These are phyloP conservation scores for Waitea zeae DNA, from an alignment of 1,284 basidiomycete genomes.

Conservation along the genomic window DNA sequence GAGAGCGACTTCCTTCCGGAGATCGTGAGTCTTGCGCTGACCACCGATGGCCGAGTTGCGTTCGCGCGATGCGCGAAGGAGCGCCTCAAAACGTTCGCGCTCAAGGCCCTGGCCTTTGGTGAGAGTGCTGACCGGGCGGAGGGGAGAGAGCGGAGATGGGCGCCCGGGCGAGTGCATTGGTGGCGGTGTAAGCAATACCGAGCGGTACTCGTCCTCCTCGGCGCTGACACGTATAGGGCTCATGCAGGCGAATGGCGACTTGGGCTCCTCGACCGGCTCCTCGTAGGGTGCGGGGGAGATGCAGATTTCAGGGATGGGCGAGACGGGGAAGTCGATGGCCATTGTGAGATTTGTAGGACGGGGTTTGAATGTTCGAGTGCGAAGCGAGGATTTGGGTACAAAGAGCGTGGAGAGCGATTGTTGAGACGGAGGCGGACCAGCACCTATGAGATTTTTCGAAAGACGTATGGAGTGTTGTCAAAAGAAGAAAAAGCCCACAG, in stretches of 20 bases:
- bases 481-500: not conserved
- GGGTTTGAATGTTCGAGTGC: slow-evolving; percentile 1
- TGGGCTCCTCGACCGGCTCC: slow-evolving; percentile 30
- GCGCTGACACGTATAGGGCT: slow-evolving; percentile 10
- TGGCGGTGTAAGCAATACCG: slow-evolving; percentile 40
- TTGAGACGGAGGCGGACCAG: not conserved
- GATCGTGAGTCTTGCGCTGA: slow-evolving; percentile 31
- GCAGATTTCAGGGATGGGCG: slow-evolving; percentile 42
- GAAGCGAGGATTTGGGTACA: not conserved
- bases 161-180: slow-evolving; percentile 19
- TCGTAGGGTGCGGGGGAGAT: slow-evolving; percentile 47
- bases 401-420: not conserved
- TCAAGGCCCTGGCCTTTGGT: slow-evolving; percentile 35
- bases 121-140: slow-evolving; percentile 22
- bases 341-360: slow-evolving; percentile 5
- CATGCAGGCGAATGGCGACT: slow-evolving; percentile 32
- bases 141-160: slow-evolving; percentile 29
- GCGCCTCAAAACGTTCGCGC: slow-evolving; percentile 39
- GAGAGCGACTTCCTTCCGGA: slow-evolving; percentile 57
- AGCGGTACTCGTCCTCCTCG: slow-evolving; percentile 33
- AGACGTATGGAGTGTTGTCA: not conserved
- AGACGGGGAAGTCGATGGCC: slow-evolving; percentile 24
- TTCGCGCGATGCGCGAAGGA: slow-evolving; percentile 40
- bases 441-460: not conserved
- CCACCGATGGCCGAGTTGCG: slow-evolving; percentile 23